A percentile compares a stretch with the other conserved stretches of the same genome.
phyloP scores from a whole-genome alignment of 805 yeast species.

The Candida stauntonica region DNA sequence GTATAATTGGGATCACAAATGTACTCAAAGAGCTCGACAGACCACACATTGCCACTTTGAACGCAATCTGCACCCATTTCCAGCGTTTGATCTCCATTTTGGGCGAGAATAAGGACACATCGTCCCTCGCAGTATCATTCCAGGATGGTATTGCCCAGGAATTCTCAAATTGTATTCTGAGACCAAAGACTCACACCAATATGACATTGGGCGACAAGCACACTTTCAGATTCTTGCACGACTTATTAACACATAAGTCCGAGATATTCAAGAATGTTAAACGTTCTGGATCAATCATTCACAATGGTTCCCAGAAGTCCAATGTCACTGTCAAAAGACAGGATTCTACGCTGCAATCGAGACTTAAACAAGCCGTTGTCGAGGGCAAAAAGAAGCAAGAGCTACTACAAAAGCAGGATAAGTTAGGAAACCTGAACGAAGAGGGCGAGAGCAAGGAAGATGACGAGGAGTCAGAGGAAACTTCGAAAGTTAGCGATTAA shows the following conservation, averaged over 20 bases:
- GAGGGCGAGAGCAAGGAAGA: conserved; percentile 1
- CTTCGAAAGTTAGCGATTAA: too few relatives aligned
- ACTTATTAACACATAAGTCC: conserved; percentile 55
- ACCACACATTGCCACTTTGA: conserved; percentile 72
- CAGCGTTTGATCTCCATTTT: conserved; percentile 54
- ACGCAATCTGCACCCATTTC: conserved; percentile 75
- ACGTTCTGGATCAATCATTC: conserved; percentile 17
- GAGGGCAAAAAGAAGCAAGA: conserved; percentile 13
- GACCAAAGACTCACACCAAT: conserved; percentile 45
- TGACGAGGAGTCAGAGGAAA: conserved; percentile 3
- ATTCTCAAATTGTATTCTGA: conserved; percentile 56
- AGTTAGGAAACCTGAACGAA: conserved; percentile 1
- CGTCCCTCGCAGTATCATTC: conserved; percentile 35
- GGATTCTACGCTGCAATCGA: conserved; percentile 23
- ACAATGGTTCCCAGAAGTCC: conserved; percentile 2
- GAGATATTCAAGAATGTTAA: conserved; percentile 63
- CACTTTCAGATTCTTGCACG: conserved; percentile 54
- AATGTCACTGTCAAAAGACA: conserved; percentile 14
- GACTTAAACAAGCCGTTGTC: conserved; percentile 25
- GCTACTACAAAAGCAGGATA: conserved; percentile 1
- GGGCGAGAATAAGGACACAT: conserved; percentile 39
- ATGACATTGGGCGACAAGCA: conserved; percentile 54
- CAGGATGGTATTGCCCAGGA: conserved; percentile 53
- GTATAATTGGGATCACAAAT: conserved; percentile 62
- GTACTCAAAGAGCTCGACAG: conserved; percentile 64